A percentile compares a stretch with the other conserved stretches of the same genome.
phyloP scores from a whole-genome alignment of 192 early-diverging fungal species.

The Rhizophagus clarus region DNA sequence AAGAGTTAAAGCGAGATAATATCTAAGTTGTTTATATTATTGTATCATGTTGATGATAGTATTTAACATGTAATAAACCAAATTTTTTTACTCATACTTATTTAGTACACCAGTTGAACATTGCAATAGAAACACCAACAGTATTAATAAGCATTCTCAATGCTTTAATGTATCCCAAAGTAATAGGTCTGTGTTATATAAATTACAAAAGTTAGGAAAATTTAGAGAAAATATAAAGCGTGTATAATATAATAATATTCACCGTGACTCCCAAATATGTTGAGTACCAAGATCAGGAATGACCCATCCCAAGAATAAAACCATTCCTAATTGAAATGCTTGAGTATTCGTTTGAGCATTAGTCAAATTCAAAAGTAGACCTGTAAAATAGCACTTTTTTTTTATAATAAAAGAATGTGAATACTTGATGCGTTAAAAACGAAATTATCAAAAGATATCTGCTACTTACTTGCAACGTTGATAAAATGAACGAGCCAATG shows the following conservation, averaged over 20 bases:
- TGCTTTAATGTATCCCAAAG: neutral
- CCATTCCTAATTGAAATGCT: neutral
- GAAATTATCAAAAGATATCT: neutral
- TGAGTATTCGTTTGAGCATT: neutral
- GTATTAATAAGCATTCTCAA: neutral
- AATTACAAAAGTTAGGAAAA: neutral
- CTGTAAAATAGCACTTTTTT: neutral
- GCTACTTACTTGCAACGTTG: neutral
- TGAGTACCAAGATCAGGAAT: neutral
- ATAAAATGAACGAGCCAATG: neutral
- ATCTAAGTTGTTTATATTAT: neutral
- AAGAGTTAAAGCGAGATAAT: neutral
- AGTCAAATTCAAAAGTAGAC: neutral
- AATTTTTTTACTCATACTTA: neutral
- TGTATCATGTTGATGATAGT: neutral
- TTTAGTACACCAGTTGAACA: neutral
- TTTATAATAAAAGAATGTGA: neutral
- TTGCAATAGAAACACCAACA: neutral
- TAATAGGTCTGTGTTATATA: neutral
- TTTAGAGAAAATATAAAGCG: neutral
- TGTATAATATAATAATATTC: neutral
- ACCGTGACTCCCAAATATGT: neutral
- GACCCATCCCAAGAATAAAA: neutral
- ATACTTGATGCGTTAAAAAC: neutral
- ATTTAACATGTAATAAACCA: too few relatives aligned